Base-by-base conservation (phyloP, 345 rosid genomes). In the Salix caprea region DNA sequence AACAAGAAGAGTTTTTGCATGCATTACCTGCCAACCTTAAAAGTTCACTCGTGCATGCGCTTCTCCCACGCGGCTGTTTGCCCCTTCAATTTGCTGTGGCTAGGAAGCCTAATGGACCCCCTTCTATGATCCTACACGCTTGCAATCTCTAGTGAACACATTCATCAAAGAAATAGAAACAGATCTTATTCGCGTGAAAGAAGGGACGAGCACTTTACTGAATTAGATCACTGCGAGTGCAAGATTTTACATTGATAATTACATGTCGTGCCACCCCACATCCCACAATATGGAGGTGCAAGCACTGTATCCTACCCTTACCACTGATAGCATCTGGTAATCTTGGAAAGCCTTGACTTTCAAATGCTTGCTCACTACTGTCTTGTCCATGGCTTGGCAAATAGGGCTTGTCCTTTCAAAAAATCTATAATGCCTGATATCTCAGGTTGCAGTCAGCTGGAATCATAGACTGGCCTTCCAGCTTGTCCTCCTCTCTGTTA, bases 401-500 rank as follows among this genome's bases (percentile, higher is more conserved):
- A 39, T 19, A 19, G 9, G 34, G 65, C 48, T 40, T 2, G 23
- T 23, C 19, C 15, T 16, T 67, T 60, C n/a, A 15, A 6, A 15
- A 6, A 14, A 56, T 39, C 39, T 56, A 14, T 13, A 34, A 24
- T 76, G 67, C 67, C 62, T 18, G 19, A n/a, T 2, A 32, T 32
- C n/a, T 24, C 50, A 48, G 13, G 70, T 64, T 34, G 48, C n/a
- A 58, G 19, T 37, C 28, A 42, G 36, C 9, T 30, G 70, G 39
- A 67, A 12, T 26, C 23, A 36, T 44, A 48, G 18, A 28, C 52
- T 36, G 58, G 50, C 42, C 70, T 11, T 69, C 24, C 50, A 13
- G 18, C 36, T 26, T n/a, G 36, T 54, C 70, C 40, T 81, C 77
- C 28, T 74, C 40, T 32, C 70, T 46, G 18, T 46, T 50, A 74